These are phyloP conservation scores for Apiospora pterosperma DNA, from an alignment of 2,329 filamentous ascomycete genomes.

Conservation along the genomic window DNA sequence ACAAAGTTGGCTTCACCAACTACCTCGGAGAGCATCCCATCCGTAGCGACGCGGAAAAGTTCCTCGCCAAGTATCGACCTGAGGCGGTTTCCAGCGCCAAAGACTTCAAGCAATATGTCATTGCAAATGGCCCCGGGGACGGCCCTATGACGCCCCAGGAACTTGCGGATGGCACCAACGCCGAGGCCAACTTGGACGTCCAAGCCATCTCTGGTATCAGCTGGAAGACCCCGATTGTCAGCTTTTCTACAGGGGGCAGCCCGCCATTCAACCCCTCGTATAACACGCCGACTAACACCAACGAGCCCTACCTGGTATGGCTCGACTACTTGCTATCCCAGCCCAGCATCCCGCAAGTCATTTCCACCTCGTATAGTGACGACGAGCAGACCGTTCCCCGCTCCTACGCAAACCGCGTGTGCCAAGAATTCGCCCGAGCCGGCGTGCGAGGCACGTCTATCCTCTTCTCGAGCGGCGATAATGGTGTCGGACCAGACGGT, in stretches of 20 bases:
- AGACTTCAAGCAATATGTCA: constrained; percentile 33
- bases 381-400: constrained; percentile 60
- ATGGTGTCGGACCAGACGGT: constrained; percentile 36
- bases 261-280: constrained; percentile 44
- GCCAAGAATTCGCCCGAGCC: constrained; percentile 59
- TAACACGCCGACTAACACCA: constrained; percentile 30
- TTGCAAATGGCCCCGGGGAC: constrained; percentile 29
- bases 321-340: constrained; percentile 53
- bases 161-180: constrained; percentile 16
- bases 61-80: constrained; percentile 33
- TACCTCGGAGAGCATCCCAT: constrained; percentile 48
- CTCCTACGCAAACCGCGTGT: constrained; percentile 56
- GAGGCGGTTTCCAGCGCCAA: constrained; percentile 34
- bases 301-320: constrained; percentile 57
- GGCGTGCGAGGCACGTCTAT: constrained; percentile 62
- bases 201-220: constrained; percentile 5
- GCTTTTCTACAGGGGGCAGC: not conserved
- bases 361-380: constrained; percentile 66
- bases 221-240: not conserved
- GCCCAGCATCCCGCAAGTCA: constrained; percentile 55
- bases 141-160: not conserved
- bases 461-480: constrained; percentile 59
- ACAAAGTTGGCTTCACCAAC: constrained; percentile 42
- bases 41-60: constrained; percentile 37
- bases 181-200: constrained; percentile 14